Conservation (phyloP, 805 yeast species). For the Grigorovia jiainica region DNA sequence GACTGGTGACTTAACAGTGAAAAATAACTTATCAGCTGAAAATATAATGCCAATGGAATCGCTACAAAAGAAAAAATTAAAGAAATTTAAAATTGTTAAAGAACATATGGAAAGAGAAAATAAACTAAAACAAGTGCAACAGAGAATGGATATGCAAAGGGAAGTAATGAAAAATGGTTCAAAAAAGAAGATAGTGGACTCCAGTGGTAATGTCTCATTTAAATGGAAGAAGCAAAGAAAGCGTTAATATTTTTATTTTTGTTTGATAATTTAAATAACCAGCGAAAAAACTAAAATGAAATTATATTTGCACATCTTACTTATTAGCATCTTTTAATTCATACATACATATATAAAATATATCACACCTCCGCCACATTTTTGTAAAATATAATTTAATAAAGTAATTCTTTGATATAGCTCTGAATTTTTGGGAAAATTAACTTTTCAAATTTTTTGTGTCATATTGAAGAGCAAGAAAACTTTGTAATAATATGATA, state of each 20-base stretch:
- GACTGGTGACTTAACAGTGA: slow-evolving; percentile 23
- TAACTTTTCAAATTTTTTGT: no score
- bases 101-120: slow-evolving; percentile 59
- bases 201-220: slow-evolving; percentile 59
- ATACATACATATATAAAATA: no score
- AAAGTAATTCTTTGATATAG: no score
- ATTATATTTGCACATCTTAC: no score
- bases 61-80: slow-evolving; percentile 45
- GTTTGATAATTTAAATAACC: no score
- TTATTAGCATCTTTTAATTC: no score
- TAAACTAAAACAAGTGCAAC: slow-evolving; percentile 59
- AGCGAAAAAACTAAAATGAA: no score
- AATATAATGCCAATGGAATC: slow-evolving; percentile 30
- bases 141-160: slow-evolving; percentile 64
- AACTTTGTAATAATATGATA: no score
- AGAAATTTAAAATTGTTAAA: slow-evolving; percentile 50
- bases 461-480: no score
- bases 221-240: slow-evolving; percentile 83
- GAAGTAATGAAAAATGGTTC: slow-evolving; percentile 88
- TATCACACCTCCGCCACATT: no score
- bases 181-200: slow-evolving; percentile 62
- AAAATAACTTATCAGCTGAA: slow-evolving; percentile 13
- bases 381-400: no score
- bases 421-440: no score
- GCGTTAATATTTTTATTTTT: slow-evolving; percentile 21